A percentile compares a stretch with the other conserved stretches of the same genome.
These are phyloP conservation scores for Funneliformis mosseae DNA, from an alignment of 192 early-diverging fungal species.

Conservation along the genomic window DNA sequence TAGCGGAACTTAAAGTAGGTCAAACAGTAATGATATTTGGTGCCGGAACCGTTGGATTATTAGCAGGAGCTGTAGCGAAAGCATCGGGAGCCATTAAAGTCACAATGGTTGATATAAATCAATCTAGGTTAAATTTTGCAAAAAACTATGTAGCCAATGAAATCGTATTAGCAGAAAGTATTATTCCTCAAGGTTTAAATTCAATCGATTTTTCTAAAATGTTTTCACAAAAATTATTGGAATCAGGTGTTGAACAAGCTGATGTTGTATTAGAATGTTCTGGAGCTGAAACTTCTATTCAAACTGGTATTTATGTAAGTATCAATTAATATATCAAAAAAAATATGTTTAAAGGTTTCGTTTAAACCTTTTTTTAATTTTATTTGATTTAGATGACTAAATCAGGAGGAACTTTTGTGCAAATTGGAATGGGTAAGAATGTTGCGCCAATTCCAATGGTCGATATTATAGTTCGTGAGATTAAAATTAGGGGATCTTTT, in stretches of 20 bases:
- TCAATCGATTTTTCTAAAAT: constrained; percentile 30
- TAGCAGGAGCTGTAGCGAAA: constrained; percentile 47
- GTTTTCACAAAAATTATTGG: background rate
- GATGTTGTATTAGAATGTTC: constrained; percentile 48
- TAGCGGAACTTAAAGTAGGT: constrained; percentile 39
- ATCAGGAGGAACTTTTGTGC: constrained; percentile 43
- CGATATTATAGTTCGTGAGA: constrained; percentile 41
- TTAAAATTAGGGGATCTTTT: constrained; percentile 46
- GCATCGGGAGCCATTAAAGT: constrained; percentile 46
- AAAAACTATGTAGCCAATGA: constrained; percentile 41
- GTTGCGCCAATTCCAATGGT: constrained; percentile 41
- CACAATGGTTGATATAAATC: constrained; percentile 42
- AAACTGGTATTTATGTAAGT: constrained; percentile 43
- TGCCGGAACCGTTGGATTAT: constrained; percentile 50
- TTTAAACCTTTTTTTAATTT: too few relatives aligned
- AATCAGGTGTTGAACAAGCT: constrained; percentile 28
- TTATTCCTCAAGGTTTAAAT: background rate
- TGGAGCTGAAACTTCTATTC: constrained; percentile 49
- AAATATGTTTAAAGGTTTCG: too few relatives aligned
- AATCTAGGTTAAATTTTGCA: constrained; percentile 43
- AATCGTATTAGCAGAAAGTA: background rate
- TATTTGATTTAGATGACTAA: constrained; percentile 29
- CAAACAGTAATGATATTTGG: constrained; percentile 50
- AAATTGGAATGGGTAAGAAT: constrained; percentile 48
- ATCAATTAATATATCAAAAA: background rate